phyloP scores from a whole-genome alignment of 768 basidiomycete genomes.

The Psilocybe cubensis region DNA sequence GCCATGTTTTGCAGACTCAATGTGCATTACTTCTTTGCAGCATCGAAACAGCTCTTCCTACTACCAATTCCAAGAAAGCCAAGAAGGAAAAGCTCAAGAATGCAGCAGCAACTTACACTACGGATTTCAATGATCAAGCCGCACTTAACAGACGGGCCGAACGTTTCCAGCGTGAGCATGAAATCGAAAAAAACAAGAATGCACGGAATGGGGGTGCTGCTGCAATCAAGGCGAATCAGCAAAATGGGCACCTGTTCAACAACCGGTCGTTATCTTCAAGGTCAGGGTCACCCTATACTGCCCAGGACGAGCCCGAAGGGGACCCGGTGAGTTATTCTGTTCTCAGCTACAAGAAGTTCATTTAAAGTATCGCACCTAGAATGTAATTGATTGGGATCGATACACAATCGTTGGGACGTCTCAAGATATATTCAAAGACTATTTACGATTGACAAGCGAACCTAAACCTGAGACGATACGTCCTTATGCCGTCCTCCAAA shows the following conservation, averaged over 20 bases:
- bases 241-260: slow-evolving; percentile 58
- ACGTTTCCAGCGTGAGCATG: slow-evolving; percentile 91
- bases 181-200: slow-evolving; percentile 75
- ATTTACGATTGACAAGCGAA: slow-evolving; percentile 91
- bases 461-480: slow-evolving; percentile 94
- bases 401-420: slow-evolving; percentile 94
- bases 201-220: slow-evolving; percentile 32
- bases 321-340: slow-evolving; percentile 57
- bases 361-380: slow-evolving; percentile 49
- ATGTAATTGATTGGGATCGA: slow-evolving; percentile 96
- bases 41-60: slow-evolving; percentile 33
- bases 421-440: slow-evolving; percentile 91
- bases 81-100: slow-evolving; percentile 73
- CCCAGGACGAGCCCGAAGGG: slow-evolving; percentile 68
- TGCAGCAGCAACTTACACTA: slow-evolving; percentile 37
- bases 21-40: slow-evolving; percentile 7
- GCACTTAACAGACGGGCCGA: slow-evolving; percentile 79
- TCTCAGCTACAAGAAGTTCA: background rate
- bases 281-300: slow-evolving; percentile 49
- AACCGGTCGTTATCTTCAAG: slow-evolving; percentile 42
- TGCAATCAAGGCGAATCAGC: slow-evolving; percentile 48
- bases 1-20: slow-evolving; percentile 30
- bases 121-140: slow-evolving; percentile 66
- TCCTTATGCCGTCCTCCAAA: slow-evolving; percentile 81
- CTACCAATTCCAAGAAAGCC: slow-evolving; percentile 57